Evolutionary conservation across 202 grass and related monocot genomes (phyloP).

Genomic region (Musa balbisiana): DNA sequence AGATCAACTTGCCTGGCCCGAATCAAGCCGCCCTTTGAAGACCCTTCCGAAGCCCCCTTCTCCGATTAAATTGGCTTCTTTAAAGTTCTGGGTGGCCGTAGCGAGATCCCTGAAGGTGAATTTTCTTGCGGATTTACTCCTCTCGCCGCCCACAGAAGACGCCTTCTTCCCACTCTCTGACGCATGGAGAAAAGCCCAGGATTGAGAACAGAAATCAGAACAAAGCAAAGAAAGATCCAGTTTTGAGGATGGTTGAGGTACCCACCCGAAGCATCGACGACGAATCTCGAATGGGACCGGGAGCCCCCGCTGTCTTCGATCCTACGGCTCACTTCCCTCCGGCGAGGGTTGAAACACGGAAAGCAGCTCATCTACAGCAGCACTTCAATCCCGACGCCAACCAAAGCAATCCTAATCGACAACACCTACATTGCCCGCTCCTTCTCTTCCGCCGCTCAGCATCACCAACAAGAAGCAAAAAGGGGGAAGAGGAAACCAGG

Average conservation of each 20-base stretch:
- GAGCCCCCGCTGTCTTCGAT: neutral
- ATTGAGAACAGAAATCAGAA: neutral
- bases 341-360: slow-evolving; percentile 4
- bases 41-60: slow-evolving; percentile 22
- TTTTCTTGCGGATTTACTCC: neutral
- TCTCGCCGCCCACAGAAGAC: neutral
- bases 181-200: neutral
- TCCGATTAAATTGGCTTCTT: slow-evolving; percentile 9
- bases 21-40: slow-evolving; percentile 17
- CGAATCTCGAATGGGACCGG: neutral
- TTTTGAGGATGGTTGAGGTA: neutral
- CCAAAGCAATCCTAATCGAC: neutral
- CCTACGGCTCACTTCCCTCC: neutral
- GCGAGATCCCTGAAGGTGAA: slow-evolving; percentile 20
- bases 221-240: neutral
- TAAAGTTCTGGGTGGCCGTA: slow-evolving; percentile 10
- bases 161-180: slow-evolving; percentile 1
- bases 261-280: neutral
- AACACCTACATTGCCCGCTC: neutral
- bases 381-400: neutral
- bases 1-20: slow-evolving; percentile 7
- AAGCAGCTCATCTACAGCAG: slow-evolving; percentile 10
- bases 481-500: too few relatives aligned
- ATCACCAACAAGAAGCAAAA: neutral
- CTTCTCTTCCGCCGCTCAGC: neutral